phyloP scores from a whole-genome alignment of 805 yeast genomes.

The Scheffersomyces stipitis region DNA sequence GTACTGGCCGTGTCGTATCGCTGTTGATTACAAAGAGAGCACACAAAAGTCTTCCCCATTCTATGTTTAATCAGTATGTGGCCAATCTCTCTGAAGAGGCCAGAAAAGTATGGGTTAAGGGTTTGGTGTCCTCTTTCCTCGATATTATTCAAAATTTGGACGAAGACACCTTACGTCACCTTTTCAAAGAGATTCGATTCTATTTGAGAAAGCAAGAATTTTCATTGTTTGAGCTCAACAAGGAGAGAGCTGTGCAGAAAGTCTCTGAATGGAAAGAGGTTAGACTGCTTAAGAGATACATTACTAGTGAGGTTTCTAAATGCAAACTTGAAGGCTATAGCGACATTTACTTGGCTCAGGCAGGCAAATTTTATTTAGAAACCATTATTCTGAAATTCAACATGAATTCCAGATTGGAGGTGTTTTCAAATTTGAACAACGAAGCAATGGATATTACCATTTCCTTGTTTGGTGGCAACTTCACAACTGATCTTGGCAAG shows the following conservation, averaged over 20 bases:
- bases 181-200: conserved; percentile 6
- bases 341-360: neutral
- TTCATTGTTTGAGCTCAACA: conserved; percentile 4
- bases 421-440: conserved; percentile 7
- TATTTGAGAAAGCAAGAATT: conserved; percentile 4
- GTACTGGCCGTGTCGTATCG: conserved; percentile 24
- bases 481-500: neutral
- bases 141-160: conserved; percentile 11
- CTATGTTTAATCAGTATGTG: conserved; percentile 17
- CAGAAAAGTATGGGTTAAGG: conserved; percentile 9
- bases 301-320: neutral
- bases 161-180: conserved; percentile 9
- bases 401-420: conserved; percentile 10
- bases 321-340: neutral
- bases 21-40: conserved; percentile 13
- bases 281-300: too few species aligned
- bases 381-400: conserved; percentile 8
- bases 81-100: conserved; percentile 8
- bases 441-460: conserved; percentile 7
- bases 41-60: neutral
- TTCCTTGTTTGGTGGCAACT: neutral
- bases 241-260: neutral
- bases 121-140: conserved; percentile 6
- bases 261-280: neutral
- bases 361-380: conserved; percentile 7